Evolutionary conservation across 2,329 filamentous ascomycete species (phyloP).

Genomic region (Aspergillus niger): DNA sequence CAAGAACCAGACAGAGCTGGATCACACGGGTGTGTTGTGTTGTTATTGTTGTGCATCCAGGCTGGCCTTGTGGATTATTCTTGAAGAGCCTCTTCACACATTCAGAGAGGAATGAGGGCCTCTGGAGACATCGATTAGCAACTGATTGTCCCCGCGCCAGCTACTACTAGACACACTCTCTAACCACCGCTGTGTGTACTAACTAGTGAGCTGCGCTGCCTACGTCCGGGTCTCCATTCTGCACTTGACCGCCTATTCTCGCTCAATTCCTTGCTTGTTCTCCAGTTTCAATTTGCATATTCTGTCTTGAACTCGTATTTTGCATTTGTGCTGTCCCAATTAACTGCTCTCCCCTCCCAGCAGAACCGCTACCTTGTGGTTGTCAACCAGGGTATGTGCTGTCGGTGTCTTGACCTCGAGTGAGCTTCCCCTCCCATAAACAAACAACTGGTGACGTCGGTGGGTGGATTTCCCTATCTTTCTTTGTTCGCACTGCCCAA

Average conservation of each 20-base stretch:
- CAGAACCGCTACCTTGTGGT: background rate
- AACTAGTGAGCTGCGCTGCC: conserved; percentile 3
- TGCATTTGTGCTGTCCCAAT: background rate
- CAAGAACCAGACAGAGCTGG: background rate
- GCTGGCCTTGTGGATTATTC: background rate
- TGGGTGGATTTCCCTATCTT: conserved; percentile 3
- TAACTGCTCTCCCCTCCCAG: background rate
- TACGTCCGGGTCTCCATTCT: conserved; percentile 6
- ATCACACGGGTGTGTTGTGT: background rate
- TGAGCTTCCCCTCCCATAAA: conserved; percentile 12
- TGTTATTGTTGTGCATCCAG: background rate
- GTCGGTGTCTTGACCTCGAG: conserved; percentile 7
- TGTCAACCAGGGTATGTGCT: conserved; percentile 7
- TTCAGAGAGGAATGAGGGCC: background rate
- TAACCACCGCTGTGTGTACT: too few relatives aligned
- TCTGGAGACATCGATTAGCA: background rate
- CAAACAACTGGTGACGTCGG: conserved; percentile 22
- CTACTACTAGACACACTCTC: background rate
- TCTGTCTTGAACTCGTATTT: background rate
- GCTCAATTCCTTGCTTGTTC: conserved; percentile 4
- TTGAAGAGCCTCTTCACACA: background rate
- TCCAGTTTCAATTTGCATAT: conserved; percentile 1
- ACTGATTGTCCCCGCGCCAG: background rate
- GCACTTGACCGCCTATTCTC: conserved; percentile 20
- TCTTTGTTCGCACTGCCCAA: conserved; percentile 3